Base-by-base conservation (phyloP, 2,329 filamentous ascomycete species). In the Botrytis medusae region DNA sequence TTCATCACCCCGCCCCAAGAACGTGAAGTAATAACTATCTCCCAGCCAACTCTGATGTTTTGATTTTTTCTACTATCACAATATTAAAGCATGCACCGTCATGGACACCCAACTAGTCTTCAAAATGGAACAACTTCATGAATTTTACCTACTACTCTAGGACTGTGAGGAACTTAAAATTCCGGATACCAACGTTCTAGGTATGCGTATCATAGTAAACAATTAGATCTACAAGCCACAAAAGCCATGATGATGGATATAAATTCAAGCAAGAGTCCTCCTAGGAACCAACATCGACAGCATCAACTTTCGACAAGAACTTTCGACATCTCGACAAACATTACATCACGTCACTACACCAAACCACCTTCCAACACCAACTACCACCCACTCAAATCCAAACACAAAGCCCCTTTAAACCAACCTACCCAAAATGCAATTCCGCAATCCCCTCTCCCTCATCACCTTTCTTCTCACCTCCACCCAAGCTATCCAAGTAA, bases 401-500 rank as follows among this genome's bases (percentile, higher is more conserved):
- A 40, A 42, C 64, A 57, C 16, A 57, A 32, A 8, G 4, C 6
- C 40, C 4, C 25, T 25, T 22, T 2, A 40, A 42, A 14, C 12
- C 14, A 2, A 34, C 1, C 46, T 46, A 69, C 65, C 72, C 74
- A 86, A 79, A 71, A 86, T 87, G 85, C 83, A 85, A 78, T 77
- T 85, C 79, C 78, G 82, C 77, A 80, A 77, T 77, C 77, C 83
- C 77, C 79, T 84, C 71, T 77, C 80, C 77, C 77, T 84, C 78
- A 79, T 85, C 75, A 77, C 83, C 73, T 78, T 82, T 74, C 46
- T 67, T 10, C 8, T 68, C 48, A 79, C 82, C 74, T 80, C 80
- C 72, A 84, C 83, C 77, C 74, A 69, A 9, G 77, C 78, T 32
- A 80, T 84, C 69, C 81, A 79, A 82, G 91, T 94, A 79, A 91